Base-by-base conservation (phyloP, 768 basidiomycete genomes). In the Saitozyma podzolica region DNA sequence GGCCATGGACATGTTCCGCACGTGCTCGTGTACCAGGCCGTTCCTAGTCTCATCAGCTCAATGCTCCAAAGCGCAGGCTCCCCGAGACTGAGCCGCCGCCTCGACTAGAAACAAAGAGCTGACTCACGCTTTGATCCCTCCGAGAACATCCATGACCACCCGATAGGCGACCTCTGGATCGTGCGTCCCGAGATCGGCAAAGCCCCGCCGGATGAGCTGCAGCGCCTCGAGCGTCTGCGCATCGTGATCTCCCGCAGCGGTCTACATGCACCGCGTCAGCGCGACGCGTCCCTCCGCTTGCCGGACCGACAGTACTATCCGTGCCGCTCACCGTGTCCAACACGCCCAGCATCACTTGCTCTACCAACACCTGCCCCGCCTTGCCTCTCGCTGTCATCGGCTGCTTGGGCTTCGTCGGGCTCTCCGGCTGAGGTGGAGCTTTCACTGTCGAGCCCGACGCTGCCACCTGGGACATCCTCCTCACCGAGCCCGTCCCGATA, bases 81-180 rank as follows among this genome's bases (percentile, higher is more conserved):
- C 29, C 29, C 29, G 2, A 29, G 29, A 29, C 29, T 29, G 29
- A 29, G 29, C 29, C 29, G 29, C 29, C 29, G 29, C 16, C 53
- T 40, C 2, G 20, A n/a, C 6, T 52, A 41, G 8, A 43, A 8
- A 3, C 37, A 5, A 61, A 3, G 6, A 49, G 58, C 41, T 37
- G 11, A 84, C 90, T 65, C 78, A 93, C 93, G 92, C 90, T 77
- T 95, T 91, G 76, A 98, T 89, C 13, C 90, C 92, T 42, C 88
- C 85, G 9, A 98, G 83, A 47, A 98, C 86, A 73, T 97, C 94
- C 58, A 94, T 86, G 47, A 98, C 85, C 51, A 95, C 82, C 64
- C 87, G 88, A 76, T 96, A 95, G 0, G 91, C 89, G 40, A 96
- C 83, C 61, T 88, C 87, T 0, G 95, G 86, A 72, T 94, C 93